These are phyloP conservation scores for Ogataea glucozyma DNA, from an alignment of 805 yeast genomes.

Conservation along the genomic window DNA sequence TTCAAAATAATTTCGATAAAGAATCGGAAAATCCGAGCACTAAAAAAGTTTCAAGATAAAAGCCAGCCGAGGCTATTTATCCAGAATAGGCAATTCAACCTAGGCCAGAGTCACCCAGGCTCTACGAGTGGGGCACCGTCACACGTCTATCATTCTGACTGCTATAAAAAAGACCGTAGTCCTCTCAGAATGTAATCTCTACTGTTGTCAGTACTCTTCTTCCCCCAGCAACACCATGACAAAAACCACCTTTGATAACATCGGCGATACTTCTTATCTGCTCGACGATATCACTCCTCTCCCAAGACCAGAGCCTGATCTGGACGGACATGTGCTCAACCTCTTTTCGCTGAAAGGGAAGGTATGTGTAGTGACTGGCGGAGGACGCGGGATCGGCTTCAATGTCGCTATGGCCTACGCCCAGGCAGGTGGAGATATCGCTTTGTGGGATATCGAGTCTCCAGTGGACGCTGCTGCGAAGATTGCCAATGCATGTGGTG, in stretches of 20 bases:
- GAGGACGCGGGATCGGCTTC: conserved; percentile 43
- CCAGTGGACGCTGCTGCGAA: conserved; percentile 37
- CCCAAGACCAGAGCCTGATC: conserved; percentile 56
- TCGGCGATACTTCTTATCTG: conserved; percentile 23
- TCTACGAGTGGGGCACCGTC: neutral
- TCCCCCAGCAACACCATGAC: conserved; percentile 21
- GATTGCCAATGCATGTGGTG: conserved; percentile 42
- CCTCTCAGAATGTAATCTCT: too few relatives aligned
- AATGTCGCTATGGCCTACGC: conserved; percentile 45
- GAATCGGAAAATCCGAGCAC: neutral
- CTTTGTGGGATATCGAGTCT: conserved; percentile 42
- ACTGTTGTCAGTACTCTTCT: too few relatives aligned
- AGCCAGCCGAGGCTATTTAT: conserved; percentile 2
- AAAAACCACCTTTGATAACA: conserved; percentile 20
- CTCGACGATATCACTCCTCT: conserved; percentile 29
- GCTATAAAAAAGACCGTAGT: too few relatives aligned
- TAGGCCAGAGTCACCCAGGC: neutral
- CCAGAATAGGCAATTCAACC: neutral
- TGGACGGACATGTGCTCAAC: conserved; percentile 48
- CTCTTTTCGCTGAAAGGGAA: conserved; percentile 45
- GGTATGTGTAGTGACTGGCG: conserved; percentile 45
- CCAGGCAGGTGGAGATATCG: conserved; percentile 46
- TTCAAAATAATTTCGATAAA: too few relatives aligned
- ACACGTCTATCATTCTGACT: too few relatives aligned
- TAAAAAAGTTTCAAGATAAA: neutral